Evolutionary conservation across 106 monocot genomes (phyloP), one percentile per base, ranked within the genome.

Genomic region (Dioscorea zingiberensis): DNA sequence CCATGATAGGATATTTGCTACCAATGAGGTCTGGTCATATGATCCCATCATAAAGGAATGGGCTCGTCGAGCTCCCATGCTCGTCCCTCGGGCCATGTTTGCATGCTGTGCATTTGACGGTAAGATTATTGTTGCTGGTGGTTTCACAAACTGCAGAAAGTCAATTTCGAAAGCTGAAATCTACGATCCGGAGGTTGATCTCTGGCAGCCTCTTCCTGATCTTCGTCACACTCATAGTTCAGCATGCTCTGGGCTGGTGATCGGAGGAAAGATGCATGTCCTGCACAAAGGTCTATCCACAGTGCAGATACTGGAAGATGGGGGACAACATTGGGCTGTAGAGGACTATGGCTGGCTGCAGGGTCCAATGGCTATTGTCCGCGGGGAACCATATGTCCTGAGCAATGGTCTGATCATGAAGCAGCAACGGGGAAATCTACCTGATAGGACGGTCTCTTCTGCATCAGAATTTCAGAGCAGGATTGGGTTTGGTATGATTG

Each of bases 401-500:
- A 88, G 74, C 64, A 78, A 91, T 38, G 71, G 91, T 0, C 72
- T 76, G 21, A 83, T 91, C 25, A 65, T 69, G 46, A 91, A 83
- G 65, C 87, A 87, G 64, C 76, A 73, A 18, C 64, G 71, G 25
- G 74, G 60, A 48, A 57, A 23, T 22, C 3, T 54, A 6, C 68
- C 64, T 2, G 85, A 81, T n/a, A 71, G 63, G 57, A 67, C 79
- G 51, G 81, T 88, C 14, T 78, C 85, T 15, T 82, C 81, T 38
- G 83, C 85, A 27, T 65, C 80, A 0, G 91, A 88, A 59, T 90
- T 88, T 70, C 88, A 83, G 60, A 91, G 95, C 69, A 61, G 95
- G 47, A 91, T 97, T 24, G 88, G 85, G 3, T 91, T 83, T 60
- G 95, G 95, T 32, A 97, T 88, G 91, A 87, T 97, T 21, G 95